Conservation (phyloP, 2,329 filamentous ascomycete species). For the Cladosporium sp. region DNA sequence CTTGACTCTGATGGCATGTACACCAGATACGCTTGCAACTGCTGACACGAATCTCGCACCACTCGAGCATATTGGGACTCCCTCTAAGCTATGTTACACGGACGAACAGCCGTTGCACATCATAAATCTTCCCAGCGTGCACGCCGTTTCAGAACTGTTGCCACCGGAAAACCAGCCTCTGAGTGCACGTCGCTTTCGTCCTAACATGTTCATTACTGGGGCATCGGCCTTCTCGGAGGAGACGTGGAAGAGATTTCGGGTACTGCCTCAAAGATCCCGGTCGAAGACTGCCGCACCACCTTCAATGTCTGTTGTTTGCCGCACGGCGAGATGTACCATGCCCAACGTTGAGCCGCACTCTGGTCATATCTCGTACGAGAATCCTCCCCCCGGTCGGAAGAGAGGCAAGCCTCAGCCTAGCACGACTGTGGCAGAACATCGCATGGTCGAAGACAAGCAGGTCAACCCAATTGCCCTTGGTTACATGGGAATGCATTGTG, state of each 20-base stretch:
- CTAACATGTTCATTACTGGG: slow-evolving; percentile 7
- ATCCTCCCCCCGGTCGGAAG: neutral
- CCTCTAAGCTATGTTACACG: neutral
- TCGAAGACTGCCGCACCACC: neutral
- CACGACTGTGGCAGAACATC: neutral
- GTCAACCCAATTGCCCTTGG: slow-evolving; percentile 4
- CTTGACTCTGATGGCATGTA: slow-evolving; percentile 58
- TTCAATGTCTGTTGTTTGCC: slow-evolving; percentile 9
- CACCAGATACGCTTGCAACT: neutral
- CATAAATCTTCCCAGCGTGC: slow-evolving; percentile 7
- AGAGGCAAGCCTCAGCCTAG: slow-evolving; percentile 9
- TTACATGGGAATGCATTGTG: slow-evolving; percentile 11
- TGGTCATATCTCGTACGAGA: neutral
- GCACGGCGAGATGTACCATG: slow-evolving; percentile 4
- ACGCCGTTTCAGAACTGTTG: neutral
- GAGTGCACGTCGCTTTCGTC: slow-evolving; percentile 1
- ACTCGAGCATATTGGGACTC: neutral
- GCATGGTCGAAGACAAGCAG: slow-evolving; percentile 9
- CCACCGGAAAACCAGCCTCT: slow-evolving; percentile 3
- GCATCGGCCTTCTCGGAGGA: slow-evolving; percentile 4
- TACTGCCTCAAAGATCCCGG: neutral
- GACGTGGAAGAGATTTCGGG: neutral
- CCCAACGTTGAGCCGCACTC: neutral
- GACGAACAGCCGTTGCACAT: slow-evolving; percentile 9
- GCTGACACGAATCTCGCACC: slow-evolving; percentile 4